A percentile compares a stretch with the other conserved stretches of the same genome.
Conservation (phyloP, 2,329 filamentous ascomycete species). For the Zymoseptoria crescenta region DNA sequence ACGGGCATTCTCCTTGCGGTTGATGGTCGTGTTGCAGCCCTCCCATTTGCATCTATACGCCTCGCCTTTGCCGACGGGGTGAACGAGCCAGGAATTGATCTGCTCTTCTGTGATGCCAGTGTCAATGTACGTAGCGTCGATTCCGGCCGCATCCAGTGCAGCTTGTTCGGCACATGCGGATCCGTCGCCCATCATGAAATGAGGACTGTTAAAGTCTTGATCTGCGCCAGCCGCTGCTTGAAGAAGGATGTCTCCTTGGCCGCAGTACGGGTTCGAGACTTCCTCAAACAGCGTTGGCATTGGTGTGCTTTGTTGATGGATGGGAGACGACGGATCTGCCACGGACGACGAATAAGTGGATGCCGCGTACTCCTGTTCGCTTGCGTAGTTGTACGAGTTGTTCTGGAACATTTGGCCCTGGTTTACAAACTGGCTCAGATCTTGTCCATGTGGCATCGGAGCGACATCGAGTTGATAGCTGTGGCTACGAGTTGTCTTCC, state of each 20-base stretch:
- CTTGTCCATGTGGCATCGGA: slow-evolving; percentile 43
- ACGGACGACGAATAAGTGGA: slow-evolving; percentile 43
- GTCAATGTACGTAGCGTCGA: slow-evolving; percentile 56
- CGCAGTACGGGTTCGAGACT: slow-evolving; percentile 16
- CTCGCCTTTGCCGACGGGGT: slow-evolving; percentile 36
- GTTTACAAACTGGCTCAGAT: slow-evolving; percentile 5
- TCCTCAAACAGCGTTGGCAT: slow-evolving; percentile 33
- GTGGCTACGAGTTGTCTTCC: slow-evolving; percentile 27
- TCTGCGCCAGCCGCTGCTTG: slow-evolving; percentile 25
- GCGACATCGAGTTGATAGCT: slow-evolving; percentile 45
- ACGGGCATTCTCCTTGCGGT: slow-evolving; percentile 98
- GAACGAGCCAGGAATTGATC: slow-evolving; percentile 42
- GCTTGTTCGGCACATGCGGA: slow-evolving; percentile 29
- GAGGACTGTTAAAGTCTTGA: slow-evolving; percentile 25
- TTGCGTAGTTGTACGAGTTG: slow-evolving; percentile 27
- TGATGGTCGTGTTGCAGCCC: slow-evolving; percentile 81
- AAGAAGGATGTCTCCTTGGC: slow-evolving; percentile 17
- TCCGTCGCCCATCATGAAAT: slow-evolving; percentile 25
- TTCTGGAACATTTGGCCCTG: slow-evolving; percentile 23
- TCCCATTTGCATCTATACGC: slow-evolving; percentile 48
- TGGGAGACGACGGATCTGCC: slow-evolving; percentile 41
- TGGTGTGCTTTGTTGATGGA: slow-evolving; percentile 28
- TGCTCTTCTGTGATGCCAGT: slow-evolving; percentile 86
- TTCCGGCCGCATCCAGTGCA: slow-evolving; percentile 40
- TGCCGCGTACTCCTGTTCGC: slow-evolving; percentile 41